phyloP scores from a whole-genome alignment of 2,329 filamentous ascomycete species.

The Celoporthe dispersa region DNA sequence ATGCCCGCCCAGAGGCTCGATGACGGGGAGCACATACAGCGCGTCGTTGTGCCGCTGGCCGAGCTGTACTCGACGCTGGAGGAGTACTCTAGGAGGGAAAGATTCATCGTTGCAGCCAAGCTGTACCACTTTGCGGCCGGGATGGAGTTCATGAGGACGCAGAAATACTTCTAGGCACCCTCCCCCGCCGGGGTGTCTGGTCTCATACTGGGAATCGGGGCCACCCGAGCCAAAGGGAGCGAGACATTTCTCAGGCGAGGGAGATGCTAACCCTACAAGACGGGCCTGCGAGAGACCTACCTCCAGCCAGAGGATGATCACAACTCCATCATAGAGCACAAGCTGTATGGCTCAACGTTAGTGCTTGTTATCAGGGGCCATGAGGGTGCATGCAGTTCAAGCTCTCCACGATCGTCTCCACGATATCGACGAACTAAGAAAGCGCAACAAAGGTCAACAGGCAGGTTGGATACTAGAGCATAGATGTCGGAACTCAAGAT shows the following conservation, averaged over 20 bases:
- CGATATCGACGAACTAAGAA: background rate
- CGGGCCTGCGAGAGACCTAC: no score
- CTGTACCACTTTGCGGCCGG: conserved; percentile 65
- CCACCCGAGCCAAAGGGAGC: background rate
- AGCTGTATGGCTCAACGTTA: background rate
- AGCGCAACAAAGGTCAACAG: background rate
- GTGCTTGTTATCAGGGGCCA: no score
- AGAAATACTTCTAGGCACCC: conserved; percentile 36
- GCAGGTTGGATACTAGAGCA: background rate
- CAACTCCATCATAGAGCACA: background rate
- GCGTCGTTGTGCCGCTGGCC: conserved; percentile 60
- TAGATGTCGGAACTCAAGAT: background rate
- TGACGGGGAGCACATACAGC: conserved; percentile 64
- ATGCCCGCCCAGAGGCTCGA: conserved; percentile 62
- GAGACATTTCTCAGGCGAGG: background rate
- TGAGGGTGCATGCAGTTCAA: background rate
- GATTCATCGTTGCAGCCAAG: conserved; percentile 60
- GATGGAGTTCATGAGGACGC: conserved; percentile 52
- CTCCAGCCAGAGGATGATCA: background rate
- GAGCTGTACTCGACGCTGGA: conserved; percentile 60
- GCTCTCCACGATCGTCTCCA: background rate
- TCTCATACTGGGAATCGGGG: no score
- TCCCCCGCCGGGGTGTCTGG: no score
- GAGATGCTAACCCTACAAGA: background rate
- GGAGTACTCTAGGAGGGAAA: conserved; percentile 50